Evolutionary conservation across 2,329 filamentous ascomycete species (phyloP).

Genomic region (Pyrenochaeta sp.): DNA sequence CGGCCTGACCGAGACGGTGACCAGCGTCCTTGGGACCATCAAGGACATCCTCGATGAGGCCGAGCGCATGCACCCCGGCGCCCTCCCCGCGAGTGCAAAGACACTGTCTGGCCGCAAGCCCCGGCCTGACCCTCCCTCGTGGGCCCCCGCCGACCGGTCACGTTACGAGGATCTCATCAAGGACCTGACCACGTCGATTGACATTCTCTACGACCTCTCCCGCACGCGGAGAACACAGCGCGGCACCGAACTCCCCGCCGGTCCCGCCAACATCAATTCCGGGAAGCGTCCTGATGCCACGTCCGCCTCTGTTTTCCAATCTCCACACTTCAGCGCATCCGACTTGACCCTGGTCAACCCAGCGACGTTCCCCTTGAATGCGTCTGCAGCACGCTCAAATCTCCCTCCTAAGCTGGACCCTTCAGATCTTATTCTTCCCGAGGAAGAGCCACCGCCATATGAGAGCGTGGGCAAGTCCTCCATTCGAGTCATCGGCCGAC

Average conservation of each 20-base stretch:
- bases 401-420: constrained; percentile 55
- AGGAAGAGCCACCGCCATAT: constrained; percentile 59
- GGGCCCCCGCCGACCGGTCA: constrained; percentile 71
- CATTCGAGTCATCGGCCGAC: constrained; percentile 55
- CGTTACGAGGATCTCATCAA: constrained; percentile 77
- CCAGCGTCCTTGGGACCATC: constrained; percentile 80
- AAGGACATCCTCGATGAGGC: constrained; percentile 81
- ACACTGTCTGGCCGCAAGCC: constrained; percentile 46
- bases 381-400: constrained; percentile 26
- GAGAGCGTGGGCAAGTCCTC: constrained; percentile 55
- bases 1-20: constrained; percentile 77
- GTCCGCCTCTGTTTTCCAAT: constrained; percentile 35
- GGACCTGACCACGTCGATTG: constrained; percentile 78
- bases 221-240: constrained; percentile 63
- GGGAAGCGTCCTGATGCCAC: constrained; percentile 23
- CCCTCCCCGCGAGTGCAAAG: constrained; percentile 40
- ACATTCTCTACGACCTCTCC: constrained; percentile 80
- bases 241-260: constrained; percentile 20
- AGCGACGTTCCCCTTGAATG: constrained; percentile 38
- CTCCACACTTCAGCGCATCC: constrained; percentile 49
- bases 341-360: constrained; percentile 55
- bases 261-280: constrained; percentile 28
- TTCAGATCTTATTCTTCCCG: constrained; percentile 52
- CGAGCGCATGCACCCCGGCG: constrained; percentile 71
- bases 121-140: constrained; percentile 43